Base-by-base conservation (phyloP, 2,329 filamentous ascomycete species). In the Cladosporium sp. region DNA sequence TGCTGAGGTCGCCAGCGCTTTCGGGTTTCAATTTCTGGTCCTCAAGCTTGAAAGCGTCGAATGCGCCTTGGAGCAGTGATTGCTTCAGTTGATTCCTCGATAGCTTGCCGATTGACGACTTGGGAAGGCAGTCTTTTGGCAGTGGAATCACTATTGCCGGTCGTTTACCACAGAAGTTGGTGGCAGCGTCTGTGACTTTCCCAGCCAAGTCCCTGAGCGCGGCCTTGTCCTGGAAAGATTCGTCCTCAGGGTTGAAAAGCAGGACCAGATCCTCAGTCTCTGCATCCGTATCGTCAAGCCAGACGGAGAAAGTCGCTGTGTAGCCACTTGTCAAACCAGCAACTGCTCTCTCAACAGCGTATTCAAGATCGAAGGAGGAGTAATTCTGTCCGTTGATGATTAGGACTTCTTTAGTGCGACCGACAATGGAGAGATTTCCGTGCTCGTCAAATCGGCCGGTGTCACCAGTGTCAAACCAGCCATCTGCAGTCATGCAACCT, bases 381-480 rank as follows among this genome's bases (percentile, higher is more conserved):
- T 69, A 71, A 35, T 72, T 72, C 49, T 70, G 67, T 46, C 69
- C 71, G 26, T 72, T 70, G 46, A 72, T 62, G 35, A 71, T 69
- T 18, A 72, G 64, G 3, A 69, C 68, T 46, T 72, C 71, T 37
- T 72, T 72, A 7, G 65, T 64, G 10, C 70, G 64, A 7, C 70
- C 71, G 21, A 70, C 65, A 1, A 72, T 52, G 28, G 67, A 61
- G 8, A 72, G 65, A 28, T 71, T 68, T 1, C 71, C 71, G 23
- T 68, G 64, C 16, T 49, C 5, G 68, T 72, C 71, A 18, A 72
- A 14, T 16, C 57, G 60, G 12, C 65, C 71, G 29, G 69, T 67
- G 46, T 73, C 70, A 35, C 46, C 69, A 26, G 62, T 75, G 49
- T 72, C 75, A 56, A 80, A 69, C 77, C 77, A 80, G 7, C 78